Evolutionary conservation across 163 green algal genomes (phyloP).

Genomic region (Chlorella variabilis): DNA sequence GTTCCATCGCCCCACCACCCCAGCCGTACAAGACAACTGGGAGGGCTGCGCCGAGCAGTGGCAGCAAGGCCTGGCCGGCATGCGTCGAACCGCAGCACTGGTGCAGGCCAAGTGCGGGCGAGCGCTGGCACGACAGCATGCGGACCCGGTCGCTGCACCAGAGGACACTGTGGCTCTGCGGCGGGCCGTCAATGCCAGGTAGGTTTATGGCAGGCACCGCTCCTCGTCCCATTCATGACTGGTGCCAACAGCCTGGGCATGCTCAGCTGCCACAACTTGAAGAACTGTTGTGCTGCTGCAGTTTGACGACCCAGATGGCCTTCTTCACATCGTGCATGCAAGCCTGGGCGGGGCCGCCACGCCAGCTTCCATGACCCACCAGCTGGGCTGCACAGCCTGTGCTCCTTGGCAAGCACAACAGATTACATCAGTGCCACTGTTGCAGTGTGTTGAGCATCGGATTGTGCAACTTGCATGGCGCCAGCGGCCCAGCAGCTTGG

Average conservation of each 20-base stretch:
- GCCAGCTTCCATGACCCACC: background rate
- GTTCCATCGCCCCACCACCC: no score
- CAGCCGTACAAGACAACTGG: background rate
- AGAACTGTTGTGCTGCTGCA: background rate
- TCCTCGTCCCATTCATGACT: no score
- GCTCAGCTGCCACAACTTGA: no score
- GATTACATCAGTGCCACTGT: no score
- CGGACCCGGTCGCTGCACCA: background rate
- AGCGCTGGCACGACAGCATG: background rate
- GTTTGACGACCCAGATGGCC: background rate
- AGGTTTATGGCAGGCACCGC: no score
- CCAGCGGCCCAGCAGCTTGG: background rate
- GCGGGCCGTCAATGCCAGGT: background rate
- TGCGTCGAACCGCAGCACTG: background rate
- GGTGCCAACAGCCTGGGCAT: no score
- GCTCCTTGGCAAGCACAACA: no score
- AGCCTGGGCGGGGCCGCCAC: background rate
- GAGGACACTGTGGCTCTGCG: background rate
- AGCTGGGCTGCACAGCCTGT: no score
- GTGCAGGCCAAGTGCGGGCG: background rate
- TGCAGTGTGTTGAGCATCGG: no score
- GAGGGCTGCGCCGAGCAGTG: background rate
- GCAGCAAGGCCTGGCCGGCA: background rate
- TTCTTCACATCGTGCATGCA: background rate
- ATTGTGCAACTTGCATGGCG: no score